Conservation (phyloP, 352 stramenopile genomes). For the Phytophthora vignae region DNA sequence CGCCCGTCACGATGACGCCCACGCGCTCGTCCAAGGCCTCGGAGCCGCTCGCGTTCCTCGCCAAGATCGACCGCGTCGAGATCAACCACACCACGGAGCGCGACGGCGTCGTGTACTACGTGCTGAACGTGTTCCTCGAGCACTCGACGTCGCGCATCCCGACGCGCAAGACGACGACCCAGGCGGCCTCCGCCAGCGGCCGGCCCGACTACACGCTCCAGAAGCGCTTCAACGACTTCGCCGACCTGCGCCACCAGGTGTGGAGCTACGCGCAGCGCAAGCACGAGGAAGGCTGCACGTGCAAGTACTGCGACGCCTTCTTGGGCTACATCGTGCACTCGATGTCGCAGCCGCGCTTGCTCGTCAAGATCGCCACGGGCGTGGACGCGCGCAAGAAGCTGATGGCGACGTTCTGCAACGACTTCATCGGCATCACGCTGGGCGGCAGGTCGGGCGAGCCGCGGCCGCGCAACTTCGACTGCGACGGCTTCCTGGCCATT, state of each 20-base stretch:
- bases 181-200: slow-evolving; percentile 24
- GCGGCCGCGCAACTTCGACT: slow-evolving; percentile 38
- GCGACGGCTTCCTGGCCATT: slow-evolving; percentile 49
- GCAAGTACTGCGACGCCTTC: slow-evolving; percentile 58
- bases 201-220: slow-evolving; percentile 58
- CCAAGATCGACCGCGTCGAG: slow-evolving; percentile 55
- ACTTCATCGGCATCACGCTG: slow-evolving; percentile 52
- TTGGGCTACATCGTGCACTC: slow-evolving; percentile 64
- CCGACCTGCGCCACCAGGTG: slow-evolving; percentile 57
- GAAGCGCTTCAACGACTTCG: slow-evolving; percentile 63
- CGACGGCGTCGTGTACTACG: slow-evolving; percentile 56
- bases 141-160: slow-evolving; percentile 64
- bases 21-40: slow-evolving; percentile 33
- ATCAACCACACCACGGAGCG: slow-evolving; percentile 48
- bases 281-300: slow-evolving; percentile 36
- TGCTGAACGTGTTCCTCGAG: slow-evolving; percentile 67
- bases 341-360: slow-evolving; percentile 56
- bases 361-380: slow-evolving; percentile 51
- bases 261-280: slow-evolving; percentile 57
- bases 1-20: slow-evolving; percentile 34
- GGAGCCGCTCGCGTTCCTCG: slow-evolving; percentile 38
- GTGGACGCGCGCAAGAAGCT: slow-evolving; percentile 52
- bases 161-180: slow-evolving; percentile 54
- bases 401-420: slow-evolving; percentile 56
- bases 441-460: slow-evolving; percentile 39